A percentile compares a stretch with the other conserved stretches of the same genome.
Evolutionary conservation across 306 rosid genomes (phyloP).

Genomic region (Boehmeria nivea): DNA sequence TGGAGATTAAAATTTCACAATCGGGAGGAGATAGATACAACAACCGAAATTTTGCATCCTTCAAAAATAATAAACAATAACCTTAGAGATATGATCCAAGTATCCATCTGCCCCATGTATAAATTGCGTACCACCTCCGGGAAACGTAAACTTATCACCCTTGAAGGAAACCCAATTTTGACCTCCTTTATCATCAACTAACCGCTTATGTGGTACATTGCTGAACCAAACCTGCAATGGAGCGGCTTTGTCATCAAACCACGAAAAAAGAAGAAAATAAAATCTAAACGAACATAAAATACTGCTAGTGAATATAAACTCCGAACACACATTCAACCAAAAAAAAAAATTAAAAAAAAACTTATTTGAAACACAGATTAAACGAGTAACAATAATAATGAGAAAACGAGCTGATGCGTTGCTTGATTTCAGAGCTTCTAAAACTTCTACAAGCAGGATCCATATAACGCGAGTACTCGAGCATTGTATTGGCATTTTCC

Average conservation of each 20-base stretch:
- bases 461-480: too few relatives aligned
- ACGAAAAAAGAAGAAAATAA: neutral
- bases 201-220: constrained; percentile 91
- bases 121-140: constrained; percentile 98
- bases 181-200: constrained; percentile 94
- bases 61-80: constrained; percentile 12
- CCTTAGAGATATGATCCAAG: constrained; percentile 83
- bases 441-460: too few relatives aligned
- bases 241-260: neutral
- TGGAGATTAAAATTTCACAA: constrained; percentile 19
- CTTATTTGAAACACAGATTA: too few relatives aligned
- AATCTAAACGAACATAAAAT: neutral
- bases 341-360: neutral
- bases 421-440: too few relatives aligned
- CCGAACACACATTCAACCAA: neutral
- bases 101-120: constrained; percentile 91
- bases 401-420: too few relatives aligned
- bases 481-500: too few relatives aligned
- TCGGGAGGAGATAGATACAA: constrained; percentile 10
- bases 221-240: constrained; percentile 69
- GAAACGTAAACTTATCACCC: constrained; percentile 75
- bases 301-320: neutral
- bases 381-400: too few relatives aligned
- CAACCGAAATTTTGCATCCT: neutral
- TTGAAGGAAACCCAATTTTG: constrained; percentile 79